Conservation (phyloP, 2,329 filamentous ascomycete species). For the Botrytis pseudocinerea region DNA sequence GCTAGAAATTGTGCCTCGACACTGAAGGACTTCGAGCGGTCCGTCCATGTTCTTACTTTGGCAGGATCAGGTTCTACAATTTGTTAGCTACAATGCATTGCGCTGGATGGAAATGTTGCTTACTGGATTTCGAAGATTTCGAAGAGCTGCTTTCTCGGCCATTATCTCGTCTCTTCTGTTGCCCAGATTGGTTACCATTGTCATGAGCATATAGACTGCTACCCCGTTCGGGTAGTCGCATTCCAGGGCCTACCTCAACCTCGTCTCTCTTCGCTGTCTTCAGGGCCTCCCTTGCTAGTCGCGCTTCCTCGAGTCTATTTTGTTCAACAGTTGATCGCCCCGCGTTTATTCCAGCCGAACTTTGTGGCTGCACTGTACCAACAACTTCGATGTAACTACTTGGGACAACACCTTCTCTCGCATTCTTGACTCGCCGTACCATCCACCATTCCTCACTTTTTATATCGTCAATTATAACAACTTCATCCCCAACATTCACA, state of each 20-base stretch:
- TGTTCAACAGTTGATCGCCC: constrained; percentile 73
- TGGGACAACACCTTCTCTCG: constrained; percentile 92
- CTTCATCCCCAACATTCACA: constrained; percentile 85
- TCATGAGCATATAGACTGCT: constrained; percentile 73
- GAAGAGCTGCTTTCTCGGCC: constrained; percentile 58
- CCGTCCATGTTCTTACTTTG: constrained; percentile 91
- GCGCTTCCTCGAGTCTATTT: constrained; percentile 75
- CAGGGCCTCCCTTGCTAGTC: constrained; percentile 77
- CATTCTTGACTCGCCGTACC: constrained; percentile 84
- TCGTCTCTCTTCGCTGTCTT: constrained; percentile 61
- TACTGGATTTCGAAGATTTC: constrained; percentile 68
- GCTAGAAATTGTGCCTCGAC: constrained; percentile 97
- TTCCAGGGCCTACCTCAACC: constrained; percentile 73
- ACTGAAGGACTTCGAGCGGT: constrained; percentile 92
- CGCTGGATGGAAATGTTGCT: constrained; percentile 43
- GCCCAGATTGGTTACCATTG: constrained; percentile 64
- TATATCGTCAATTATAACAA: constrained; percentile 82
- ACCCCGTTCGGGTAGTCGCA: constrained; percentile 73
- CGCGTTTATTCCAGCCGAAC: constrained; percentile 56
- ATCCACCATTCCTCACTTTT: constrained; percentile 99
- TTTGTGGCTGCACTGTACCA: constrained; percentile 58
- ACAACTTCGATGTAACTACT: constrained; percentile 94
- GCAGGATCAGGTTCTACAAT: constrained; percentile 72
- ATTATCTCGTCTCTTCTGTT: constrained; percentile 75
- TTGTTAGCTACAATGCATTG: constrained; percentile 27